phyloP scores from a whole-genome alignment of 2,329 filamentous ascomycete genomes.

The Fusarium piperis region DNA sequence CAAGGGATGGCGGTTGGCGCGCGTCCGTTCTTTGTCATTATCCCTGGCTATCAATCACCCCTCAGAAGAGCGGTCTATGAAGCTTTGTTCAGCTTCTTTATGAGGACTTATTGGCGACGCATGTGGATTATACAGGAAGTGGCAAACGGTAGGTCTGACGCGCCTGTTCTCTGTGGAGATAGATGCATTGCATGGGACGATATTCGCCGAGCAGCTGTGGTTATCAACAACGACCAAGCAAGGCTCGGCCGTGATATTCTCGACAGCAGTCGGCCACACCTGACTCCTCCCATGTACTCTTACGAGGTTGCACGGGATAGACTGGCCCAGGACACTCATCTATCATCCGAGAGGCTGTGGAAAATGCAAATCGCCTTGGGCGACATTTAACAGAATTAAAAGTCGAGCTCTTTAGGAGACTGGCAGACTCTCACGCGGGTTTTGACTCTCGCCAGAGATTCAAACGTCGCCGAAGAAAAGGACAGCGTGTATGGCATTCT shows the following conservation, averaged over 20 bases:
- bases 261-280: neutral
- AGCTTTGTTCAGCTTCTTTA: neutral
- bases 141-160: neutral
- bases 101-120: neutral
- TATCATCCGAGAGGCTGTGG: neutral
- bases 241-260: slow-evolving; percentile 3
- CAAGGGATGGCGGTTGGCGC: neutral
- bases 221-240: neutral
- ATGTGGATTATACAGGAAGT: neutral
- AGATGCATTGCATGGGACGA: slow-evolving; percentile 1
- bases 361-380: neutral
- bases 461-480: neutral
- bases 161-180: neutral
- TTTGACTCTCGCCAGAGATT: neutral
- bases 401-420: rapidly evolving
- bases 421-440: neutral
- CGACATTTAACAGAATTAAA: neutral
- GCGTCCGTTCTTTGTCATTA: neutral
- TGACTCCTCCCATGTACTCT: neutral
- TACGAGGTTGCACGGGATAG: slow-evolving; percentile 3
- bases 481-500: slow-evolving; percentile 9
- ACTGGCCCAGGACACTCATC: neutral
- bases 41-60: neutral
- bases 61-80: neutral
- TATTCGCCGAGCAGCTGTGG: neutral